Base-by-base conservation (phyloP, 768 basidiomycete species). In the Fomitopsis pulvina region DNA sequence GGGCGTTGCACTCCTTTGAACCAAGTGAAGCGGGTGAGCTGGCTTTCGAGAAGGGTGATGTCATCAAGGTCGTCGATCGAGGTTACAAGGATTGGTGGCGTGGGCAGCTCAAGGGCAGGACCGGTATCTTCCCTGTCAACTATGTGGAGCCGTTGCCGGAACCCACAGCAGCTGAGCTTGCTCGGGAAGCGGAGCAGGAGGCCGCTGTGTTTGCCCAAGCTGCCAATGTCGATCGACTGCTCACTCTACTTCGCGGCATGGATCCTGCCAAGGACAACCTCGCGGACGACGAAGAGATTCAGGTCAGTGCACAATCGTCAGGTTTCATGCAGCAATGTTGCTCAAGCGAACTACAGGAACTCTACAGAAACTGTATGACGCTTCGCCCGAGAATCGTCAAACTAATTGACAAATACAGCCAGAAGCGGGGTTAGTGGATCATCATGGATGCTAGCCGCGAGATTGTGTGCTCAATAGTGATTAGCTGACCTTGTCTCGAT, bases 61-160 rank as follows among this genome's bases (percentile, higher is more conserved):
- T 95, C 41, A 92, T 97, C 72, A 92, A 92, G 60, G 94, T 98
- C 12, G 83, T 97, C 21, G 92, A 96, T 64, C 80, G 92, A 22
- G 87, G 85, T 21, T 95, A 95, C 66, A 87, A 90, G 59, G 92
- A 96, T 63, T 98, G 95, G 95, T 97, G 93, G 92, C 70, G 91
- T 21, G 95, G 95, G 0, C 92, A 96, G 57, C 66, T 94, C 40
- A 87, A 83, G 60, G 93, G 91, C 0, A 72, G 88, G 51, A 92
- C 92, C 2, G 92, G 92, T 39, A 98, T 98, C 41, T 97, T 98
- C 67, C 95, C 95, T 0, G 91, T 95, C 18, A 96, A 95, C 65
- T 96, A 97, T 70, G 92, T 97, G 58, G 87, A 92, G 78, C 74
- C 83, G 2, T 73, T 97, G 53, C 89, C 92, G 0, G 92, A 95